Base-by-base conservation (phyloP, 192 early-diverging fungal genomes). In the Oehlia diaphana region DNA sequence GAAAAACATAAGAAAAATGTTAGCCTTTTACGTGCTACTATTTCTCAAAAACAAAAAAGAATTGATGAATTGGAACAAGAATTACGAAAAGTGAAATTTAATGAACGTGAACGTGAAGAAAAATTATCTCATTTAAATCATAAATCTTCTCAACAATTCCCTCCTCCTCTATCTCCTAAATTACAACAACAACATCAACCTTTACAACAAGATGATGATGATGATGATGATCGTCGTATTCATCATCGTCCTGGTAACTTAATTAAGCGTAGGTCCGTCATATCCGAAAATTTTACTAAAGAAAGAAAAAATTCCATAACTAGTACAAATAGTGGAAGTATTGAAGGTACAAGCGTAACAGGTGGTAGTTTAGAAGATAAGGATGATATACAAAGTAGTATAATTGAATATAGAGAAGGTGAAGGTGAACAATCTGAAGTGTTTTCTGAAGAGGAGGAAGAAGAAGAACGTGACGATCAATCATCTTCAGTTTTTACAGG, bases 381-480 rank as follows among this genome's bases (percentile, higher is more conserved):
- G 1, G 64, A 49, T 33, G 62, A 47, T 47, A 3, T 12, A 12
- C 44, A 47, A 47, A 47, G 44, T 47, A 47, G 44, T 10, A 47
- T 47, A 2, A 47, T 47, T 47, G 44, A 47, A 47, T 47, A 47
- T 47, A 47, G 44, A 12, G 44, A 77, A 35, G 37, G 14, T 21
- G n/a, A 70, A 39, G 50, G 4, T 9, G 77, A 78, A 66, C 44
- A 63, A 21, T 63, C 31, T 4, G 74, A 76, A 76, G 4, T 39
- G 16, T 47, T 21, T 37, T 76, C 67, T 10, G 66, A 63, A 28
- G 16, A 13, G n/a, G 53, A 63, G 2, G 26, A 28, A 8, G 76
- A 77, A 42, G 77, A 79, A 61, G 77, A 79, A 21, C 76, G 42
- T 50, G 76, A 77, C n/a, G 76, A 77, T 68, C 66, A 70, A 62